Evolutionary conservation across 2,329 filamentous ascomycete genomes (phyloP).

Genomic region (Clarireedia hainanense): DNA sequence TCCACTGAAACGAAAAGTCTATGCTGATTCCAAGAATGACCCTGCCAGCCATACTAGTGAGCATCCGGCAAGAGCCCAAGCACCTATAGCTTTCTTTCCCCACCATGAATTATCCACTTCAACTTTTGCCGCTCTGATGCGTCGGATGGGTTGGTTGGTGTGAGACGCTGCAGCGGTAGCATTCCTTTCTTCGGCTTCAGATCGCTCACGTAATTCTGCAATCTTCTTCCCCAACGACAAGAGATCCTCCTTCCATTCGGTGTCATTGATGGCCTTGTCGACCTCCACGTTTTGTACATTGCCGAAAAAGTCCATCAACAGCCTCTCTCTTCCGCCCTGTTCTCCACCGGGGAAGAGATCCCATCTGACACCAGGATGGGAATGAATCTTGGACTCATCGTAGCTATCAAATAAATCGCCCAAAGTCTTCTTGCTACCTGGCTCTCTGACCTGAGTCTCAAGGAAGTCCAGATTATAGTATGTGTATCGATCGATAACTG

Average conservation of each 20-base stretch:
- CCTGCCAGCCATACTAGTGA: conserved; percentile 51
- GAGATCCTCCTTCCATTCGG: conserved; percentile 63
- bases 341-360: conserved; percentile 89
- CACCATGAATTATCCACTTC: conserved; percentile 60
- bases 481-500: conserved; percentile 96
- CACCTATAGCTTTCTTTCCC: conserved; percentile 56
- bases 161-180: conserved; percentile 15
- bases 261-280: conserved; percentile 43
- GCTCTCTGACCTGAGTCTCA: conserved; percentile 79
- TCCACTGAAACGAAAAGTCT: background rate
- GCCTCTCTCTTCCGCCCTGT: conserved; percentile 63
- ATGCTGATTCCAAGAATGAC: conserved; percentile 37
- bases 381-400: conserved; percentile 90
- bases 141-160: conserved; percentile 22
- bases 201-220: conserved; percentile 38
- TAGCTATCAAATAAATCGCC: conserved; percentile 96
- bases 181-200: conserved; percentile 28
- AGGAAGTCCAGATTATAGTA: conserved; percentile 98
- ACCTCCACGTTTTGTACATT: conserved; percentile 97
- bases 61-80: conserved; percentile 53
- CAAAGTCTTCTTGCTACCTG: conserved; percentile 79
- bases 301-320: conserved; percentile 95
- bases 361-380: conserved; percentile 83
- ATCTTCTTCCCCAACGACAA: conserved; percentile 65
- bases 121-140: conserved; percentile 47